Percentiles rank a stretch among this genome's conserved stretches.
These are phyloP conservation scores for Fusarium oligoseptatum DNA, from an alignment of 2,329 filamentous ascomycete species.

Conservation along the genomic window DNA sequence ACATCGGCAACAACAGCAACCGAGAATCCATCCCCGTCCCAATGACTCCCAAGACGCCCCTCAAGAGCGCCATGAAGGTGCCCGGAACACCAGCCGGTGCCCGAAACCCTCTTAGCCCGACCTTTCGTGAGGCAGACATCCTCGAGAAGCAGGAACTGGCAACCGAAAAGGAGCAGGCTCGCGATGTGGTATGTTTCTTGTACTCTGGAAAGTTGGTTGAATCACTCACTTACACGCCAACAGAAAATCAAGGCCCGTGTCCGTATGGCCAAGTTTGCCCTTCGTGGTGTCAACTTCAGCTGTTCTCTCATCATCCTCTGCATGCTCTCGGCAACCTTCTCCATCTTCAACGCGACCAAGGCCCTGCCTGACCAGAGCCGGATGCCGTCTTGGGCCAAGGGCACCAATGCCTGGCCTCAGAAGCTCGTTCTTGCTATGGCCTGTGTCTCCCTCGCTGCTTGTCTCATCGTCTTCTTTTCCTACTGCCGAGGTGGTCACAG, in stretches of 20 bases:
- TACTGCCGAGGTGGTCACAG: conserved; percentile 92
- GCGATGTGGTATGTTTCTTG: conserved; percentile 80
- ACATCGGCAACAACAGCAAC: conserved; percentile 70
- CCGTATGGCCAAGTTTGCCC: conserved; percentile 91
- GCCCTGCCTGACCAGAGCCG: conserved; percentile 80
- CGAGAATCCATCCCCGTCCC: conserved; percentile 71
- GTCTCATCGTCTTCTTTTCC: conserved; percentile 82
- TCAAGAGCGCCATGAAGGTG: conserved; percentile 91
- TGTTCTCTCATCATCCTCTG: conserved; percentile 95
- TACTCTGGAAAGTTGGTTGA: neutral
- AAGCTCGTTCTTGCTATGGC: conserved; percentile 84
- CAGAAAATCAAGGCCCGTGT: conserved; percentile 95
- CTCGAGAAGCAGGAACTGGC: conserved; percentile 85
- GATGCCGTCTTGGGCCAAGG: conserved; percentile 85
- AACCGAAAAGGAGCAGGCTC: conserved; percentile 88
- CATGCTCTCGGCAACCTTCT: conserved; percentile 88
- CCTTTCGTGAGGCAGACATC: conserved; percentile 87
- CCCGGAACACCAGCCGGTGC: conserved; percentile 85
- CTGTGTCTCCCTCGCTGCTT: conserved; percentile 83
- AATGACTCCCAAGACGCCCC: conserved; percentile 79
- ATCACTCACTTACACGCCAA: conserved; percentile 44
- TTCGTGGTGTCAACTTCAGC: conserved; percentile 96
- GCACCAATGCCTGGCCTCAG: conserved; percentile 90
- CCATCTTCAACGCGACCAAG: conserved; percentile 92
- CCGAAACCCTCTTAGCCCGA: conserved; percentile 87